These are phyloP conservation scores for Emmonsia crescens DNA, from an alignment of 2,329 filamentous ascomycete species.

Conservation along the genomic window DNA sequence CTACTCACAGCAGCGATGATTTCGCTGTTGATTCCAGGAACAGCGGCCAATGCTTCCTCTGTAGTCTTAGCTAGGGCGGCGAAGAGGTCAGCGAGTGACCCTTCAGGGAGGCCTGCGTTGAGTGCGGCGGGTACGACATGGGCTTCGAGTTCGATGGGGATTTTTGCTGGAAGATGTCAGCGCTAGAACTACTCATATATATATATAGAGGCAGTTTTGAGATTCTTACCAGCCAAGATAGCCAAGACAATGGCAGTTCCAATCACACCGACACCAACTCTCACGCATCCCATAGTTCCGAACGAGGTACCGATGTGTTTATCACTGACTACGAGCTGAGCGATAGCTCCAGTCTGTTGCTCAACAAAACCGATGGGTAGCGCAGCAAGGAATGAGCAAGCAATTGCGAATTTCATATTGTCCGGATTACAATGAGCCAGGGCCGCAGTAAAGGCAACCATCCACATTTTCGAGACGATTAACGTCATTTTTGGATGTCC, in stretches of 20 bases:
- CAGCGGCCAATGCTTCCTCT: not conserved
- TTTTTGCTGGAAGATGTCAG: not conserved
- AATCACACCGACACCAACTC: conserved; percentile 2
- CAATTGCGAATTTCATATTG: conserved; percentile 3
- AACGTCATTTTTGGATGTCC: not conserved
- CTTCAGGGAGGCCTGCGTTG: not conserved
- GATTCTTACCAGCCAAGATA: conserved; percentile 1
- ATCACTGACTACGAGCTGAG: conserved; percentile 1
- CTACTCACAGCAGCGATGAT: not conserved
- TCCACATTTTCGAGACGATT: not conserved
- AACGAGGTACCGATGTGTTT: conserved; percentile 4
- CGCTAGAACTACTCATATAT: not conserved
- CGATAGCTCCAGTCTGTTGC: conserved; percentile 4
- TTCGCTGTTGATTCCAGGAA: not conserved
- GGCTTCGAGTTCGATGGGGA: not conserved
- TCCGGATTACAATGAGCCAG: conserved; percentile 1
- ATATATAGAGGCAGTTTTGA: not conserved
- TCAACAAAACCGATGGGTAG: conserved; percentile 4
- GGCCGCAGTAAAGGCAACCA: conserved; percentile 1
- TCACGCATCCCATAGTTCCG: conserved; percentile 4
- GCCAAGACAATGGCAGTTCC: conserved; percentile 1
- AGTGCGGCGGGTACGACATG: not conserved
- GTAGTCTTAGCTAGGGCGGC: not conserved
- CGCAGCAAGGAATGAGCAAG: conserved; percentile 1
- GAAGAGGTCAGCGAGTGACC: not conserved